Evolutionary conservation across 2,329 filamentous ascomycete genomes (phyloP).

Genomic region (Graphilbum fragrans): DNA sequence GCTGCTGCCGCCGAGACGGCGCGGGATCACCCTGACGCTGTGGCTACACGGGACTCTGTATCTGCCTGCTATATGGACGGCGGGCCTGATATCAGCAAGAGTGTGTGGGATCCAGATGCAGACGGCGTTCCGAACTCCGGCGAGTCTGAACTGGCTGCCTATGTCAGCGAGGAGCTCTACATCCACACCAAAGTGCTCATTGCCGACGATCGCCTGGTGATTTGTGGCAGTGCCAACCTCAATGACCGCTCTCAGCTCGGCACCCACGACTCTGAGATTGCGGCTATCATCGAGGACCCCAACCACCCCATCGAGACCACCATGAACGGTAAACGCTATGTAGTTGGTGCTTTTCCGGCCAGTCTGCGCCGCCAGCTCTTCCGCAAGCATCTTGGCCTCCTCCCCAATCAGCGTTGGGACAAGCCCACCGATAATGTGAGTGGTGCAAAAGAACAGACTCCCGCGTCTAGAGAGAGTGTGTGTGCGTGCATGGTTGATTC

Average conservation of each 20-base stretch:
- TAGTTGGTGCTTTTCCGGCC: slow-evolving; percentile 60
- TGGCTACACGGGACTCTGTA: slow-evolving; percentile 59
- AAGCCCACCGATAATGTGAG: slow-evolving; percentile 53
- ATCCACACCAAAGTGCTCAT: slow-evolving; percentile 63
- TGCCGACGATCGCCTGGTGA: slow-evolving; percentile 69
- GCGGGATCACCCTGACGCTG: slow-evolving; percentile 1
- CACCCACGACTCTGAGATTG: slow-evolving; percentile 77
- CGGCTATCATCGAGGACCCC: slow-evolving; percentile 73
- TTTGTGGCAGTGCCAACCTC: slow-evolving; percentile 57
- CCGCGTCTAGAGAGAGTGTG: too few species aligned
- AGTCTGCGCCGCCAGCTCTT: slow-evolving; percentile 74
- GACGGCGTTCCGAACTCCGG: slow-evolving; percentile 32
- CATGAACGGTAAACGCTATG: slow-evolving; percentile 64
- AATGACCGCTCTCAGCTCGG: slow-evolving; percentile 65
- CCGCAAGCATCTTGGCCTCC: slow-evolving; percentile 77
- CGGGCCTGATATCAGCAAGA: slow-evolving; percentile 54
- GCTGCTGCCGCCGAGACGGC: slow-evolving; percentile 40
- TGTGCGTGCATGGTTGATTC: too few species aligned
- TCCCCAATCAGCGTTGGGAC: slow-evolving; percentile 60
- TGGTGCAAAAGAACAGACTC: too few species aligned
- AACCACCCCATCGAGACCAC: slow-evolving; percentile 49
- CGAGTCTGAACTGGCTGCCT: slow-evolving; percentile 46
- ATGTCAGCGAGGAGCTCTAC: slow-evolving; percentile 51
- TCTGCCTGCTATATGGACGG: slow-evolving; percentile 73
- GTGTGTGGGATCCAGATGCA: background rate